Base-by-base conservation (phyloP, 2,329 filamentous ascomycete species). In the Talaromyces sp. region DNA sequence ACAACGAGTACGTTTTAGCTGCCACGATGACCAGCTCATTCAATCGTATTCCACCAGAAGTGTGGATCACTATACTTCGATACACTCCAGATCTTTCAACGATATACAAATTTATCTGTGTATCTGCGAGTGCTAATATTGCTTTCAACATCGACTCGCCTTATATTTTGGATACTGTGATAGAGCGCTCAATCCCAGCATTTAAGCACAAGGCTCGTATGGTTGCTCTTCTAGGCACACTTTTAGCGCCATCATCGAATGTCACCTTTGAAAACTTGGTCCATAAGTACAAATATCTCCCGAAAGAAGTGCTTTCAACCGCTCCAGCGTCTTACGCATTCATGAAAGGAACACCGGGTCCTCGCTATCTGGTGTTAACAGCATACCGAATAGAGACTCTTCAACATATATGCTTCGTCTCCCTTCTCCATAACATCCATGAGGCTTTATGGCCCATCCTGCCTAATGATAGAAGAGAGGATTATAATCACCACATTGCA, bases 71-170 rank as follows among this genome's bases (percentile, higher is more conserved):
- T 25, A 56, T 60, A 33, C 44, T 60, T 19, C 8, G 42, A 36
- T 52, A 51, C 52, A 30, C 53, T 10, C 42, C 53, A 10, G 53
- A 60, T 32, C 53, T 60, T 27, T 19, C 58, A 56, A 56, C 53
- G 33, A 60, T 60, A 56, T 60, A 60, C 30, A 60, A 56, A 52
- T 52, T 52, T 49, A 56, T 60, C 39, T 56, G 30, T 17, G 58
- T 15, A 1, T 56, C 58, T 3, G 15, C 39, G 4, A 27, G 9
- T 7, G 53, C 58, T 9, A 60, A 33, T 56, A 6, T 17, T 25
- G 58, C 53, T 33, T 60, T 60, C 22, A 52, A 56, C 8, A 56
- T 60, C 39, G 53, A 56, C 53, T 42, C 58, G 9, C 10, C 42
- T 10, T 39, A 17, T 36, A 42, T 60, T 47, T n/a, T 60, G 33